Conservation (phyloP, 192 early-diverging fungal genomes). For the Backusella tuberculispora region DNA sequence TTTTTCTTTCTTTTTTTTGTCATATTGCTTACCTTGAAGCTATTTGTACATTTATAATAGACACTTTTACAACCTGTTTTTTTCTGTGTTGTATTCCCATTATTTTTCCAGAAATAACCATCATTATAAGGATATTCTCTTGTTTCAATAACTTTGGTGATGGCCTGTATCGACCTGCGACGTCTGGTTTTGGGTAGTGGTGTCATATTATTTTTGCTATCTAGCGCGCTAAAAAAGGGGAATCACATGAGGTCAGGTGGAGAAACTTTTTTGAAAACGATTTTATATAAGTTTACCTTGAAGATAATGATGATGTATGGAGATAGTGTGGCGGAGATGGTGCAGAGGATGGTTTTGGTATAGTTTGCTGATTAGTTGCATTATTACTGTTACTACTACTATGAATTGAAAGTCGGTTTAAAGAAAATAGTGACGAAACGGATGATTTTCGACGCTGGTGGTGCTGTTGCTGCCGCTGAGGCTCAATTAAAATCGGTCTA, state of each 20-base stretch:
- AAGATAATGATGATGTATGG: background rate
- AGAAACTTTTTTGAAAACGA: background rate
- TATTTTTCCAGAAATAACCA: constrained; percentile 61
- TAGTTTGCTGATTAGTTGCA: background rate
- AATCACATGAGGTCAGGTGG: constrained; percentile 7
- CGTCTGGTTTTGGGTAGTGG: constrained; percentile 44
- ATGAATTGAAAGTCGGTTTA: constrained; percentile 13
- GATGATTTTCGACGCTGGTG: background rate
- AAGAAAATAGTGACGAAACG: background rate
- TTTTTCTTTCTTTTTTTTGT: constrained; percentile 8
- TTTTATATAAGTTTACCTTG: background rate
- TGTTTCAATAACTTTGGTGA: constrained; percentile 63
- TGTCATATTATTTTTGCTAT: constrained; percentile 7
- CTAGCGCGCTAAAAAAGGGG: background rate
- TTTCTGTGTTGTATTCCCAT: constrained; percentile 60
- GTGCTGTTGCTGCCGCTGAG: background rate
- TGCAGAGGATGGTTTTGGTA: background rate
- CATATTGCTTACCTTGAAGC: constrained; percentile 46
- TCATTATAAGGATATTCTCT: constrained; percentile 50
- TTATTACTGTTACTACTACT: background rate
- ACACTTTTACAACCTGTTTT: constrained; percentile 62
- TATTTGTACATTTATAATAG: constrained; percentile 66
- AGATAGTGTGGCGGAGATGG: background rate
- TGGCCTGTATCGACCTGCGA: constrained; percentile 61
- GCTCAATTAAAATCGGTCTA: constrained; percentile 1